phyloP scores from a whole-genome alignment of 441 rosid species.

The Euphorbia neoarborescens region DNA sequence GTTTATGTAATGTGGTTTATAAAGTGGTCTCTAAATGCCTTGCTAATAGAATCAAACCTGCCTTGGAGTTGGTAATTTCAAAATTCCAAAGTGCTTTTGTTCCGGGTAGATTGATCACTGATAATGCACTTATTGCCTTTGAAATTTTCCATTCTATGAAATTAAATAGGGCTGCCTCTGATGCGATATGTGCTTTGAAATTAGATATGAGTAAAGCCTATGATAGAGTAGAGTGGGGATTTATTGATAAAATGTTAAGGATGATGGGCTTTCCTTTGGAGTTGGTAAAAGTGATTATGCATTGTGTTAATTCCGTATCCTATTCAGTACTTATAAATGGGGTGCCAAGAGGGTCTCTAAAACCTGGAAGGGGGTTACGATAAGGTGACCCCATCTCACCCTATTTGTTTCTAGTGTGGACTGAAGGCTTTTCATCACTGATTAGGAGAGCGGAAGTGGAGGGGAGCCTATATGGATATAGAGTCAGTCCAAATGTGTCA shows the following conservation, averaged over 20 bases:
- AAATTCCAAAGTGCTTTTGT: too few species aligned
- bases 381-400: not conserved
- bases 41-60: too few species aligned
- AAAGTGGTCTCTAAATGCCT: too few species aligned
- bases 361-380: not conserved
- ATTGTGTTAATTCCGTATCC: not conserved
- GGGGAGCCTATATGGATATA: too few species aligned
- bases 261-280: not conserved
- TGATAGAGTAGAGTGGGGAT: not conserved
- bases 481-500: not conserved
- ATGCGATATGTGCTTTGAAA: too few species aligned
- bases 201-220: constrained; percentile 8
- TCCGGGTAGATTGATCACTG: too few species aligned
- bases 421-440: not conserved
- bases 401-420: not conserved
- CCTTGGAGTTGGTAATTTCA: too few species aligned
- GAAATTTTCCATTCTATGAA: too few species aligned
- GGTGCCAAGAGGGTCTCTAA: not conserved
- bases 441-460: not conserved
- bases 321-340: not conserved
- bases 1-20: too few species aligned
- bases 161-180: too few species aligned
- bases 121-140: too few species aligned
- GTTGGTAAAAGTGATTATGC: not conserved
- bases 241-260: not conserved